Conservation (phyloP, 2,329 filamentous ascomycete genomes). For the Malbranchea cinnamomea region DNA sequence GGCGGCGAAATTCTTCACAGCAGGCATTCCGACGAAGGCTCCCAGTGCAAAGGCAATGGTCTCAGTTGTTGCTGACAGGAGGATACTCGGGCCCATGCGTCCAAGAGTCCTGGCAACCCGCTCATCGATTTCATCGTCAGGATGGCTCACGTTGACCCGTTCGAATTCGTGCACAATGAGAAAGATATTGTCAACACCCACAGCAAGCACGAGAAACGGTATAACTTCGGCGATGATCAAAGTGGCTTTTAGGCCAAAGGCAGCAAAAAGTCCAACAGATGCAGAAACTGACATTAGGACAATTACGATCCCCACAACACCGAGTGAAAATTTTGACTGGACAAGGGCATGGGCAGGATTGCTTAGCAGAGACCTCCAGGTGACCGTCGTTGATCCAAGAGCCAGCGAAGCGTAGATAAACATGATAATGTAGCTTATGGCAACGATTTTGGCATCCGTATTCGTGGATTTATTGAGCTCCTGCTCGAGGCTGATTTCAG, state of each 20-base stretch:
- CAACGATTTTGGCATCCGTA: conserved; percentile 91
- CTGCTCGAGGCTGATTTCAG: conserved; percentile 85
- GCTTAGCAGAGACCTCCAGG: conserved; percentile 57
- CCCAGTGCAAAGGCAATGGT: conserved; percentile 87
- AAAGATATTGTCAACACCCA: conserved; percentile 98
- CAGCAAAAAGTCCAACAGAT: conserved; percentile 89
- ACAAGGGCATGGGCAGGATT: conserved; percentile 78
- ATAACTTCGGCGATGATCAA: conserved; percentile 98
- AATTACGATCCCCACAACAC: conserved; percentile 86
- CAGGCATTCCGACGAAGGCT: conserved; percentile 92
- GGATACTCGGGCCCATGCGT: conserved; percentile 89
- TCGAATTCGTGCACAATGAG: conserved; percentile 97
- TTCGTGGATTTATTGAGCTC: conserved; percentile 97
- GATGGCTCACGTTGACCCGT: conserved; percentile 79
- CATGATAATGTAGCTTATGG: conserved; percentile 97
- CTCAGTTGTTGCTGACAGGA: conserved; percentile 88
- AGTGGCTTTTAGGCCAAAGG: conserved; percentile 80
- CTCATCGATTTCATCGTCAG: conserved; percentile 74
- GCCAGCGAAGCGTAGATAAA: conserved; percentile 93
- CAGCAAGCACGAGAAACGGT: conserved; percentile 87
- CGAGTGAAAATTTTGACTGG: conserved; percentile 91
- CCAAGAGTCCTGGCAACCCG: conserved; percentile 79
- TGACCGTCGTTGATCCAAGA: conserved; percentile 73
- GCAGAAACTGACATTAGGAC: conserved; percentile 95
- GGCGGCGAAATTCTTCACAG: conserved; percentile 90